Conservation (phyloP, 1,139 yeast species). For the Candida sp. region DNA sequence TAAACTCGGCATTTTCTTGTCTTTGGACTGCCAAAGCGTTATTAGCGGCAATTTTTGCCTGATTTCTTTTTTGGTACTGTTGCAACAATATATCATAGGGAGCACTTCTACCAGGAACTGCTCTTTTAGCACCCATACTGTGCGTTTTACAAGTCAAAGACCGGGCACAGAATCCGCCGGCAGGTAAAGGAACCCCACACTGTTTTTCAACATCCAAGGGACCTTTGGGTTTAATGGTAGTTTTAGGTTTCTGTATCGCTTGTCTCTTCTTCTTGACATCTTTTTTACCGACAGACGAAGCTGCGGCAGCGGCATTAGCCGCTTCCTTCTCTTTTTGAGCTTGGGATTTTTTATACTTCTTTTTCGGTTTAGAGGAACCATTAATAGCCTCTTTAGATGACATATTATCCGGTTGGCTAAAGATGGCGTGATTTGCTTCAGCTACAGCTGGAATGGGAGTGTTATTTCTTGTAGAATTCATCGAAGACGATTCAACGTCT, state of each 20-base stretch:
- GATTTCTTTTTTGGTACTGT: conserved; percentile 89
- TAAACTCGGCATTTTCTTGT: conserved; percentile 42
- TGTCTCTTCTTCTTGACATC: conserved; percentile 31
- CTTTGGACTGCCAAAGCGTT: conserved; percentile 64
- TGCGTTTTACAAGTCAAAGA: conserved; percentile 96
- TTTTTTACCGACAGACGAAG: conserved; percentile 12
- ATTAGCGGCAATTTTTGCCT: conserved; percentile 82
- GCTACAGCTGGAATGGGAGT: conserved; percentile 29
- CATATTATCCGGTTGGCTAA: not conserved
- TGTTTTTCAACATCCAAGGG: conserved; percentile 93
- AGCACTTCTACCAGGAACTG: conserved; percentile 89
- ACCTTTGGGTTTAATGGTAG: conserved; percentile 60
- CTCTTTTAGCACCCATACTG: conserved; percentile 97
- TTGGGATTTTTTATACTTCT: conserved; percentile 44
- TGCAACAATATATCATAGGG: conserved; percentile 87
- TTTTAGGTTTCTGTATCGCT: conserved; percentile 31
- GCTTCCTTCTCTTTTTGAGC: conserved; percentile 46
- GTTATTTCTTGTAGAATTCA: conserved; percentile 38
- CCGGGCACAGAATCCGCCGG: conserved; percentile 92
- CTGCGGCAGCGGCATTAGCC: conserved; percentile 46
- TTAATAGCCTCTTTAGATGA: conserved; percentile 10
- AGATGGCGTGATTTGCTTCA: conserved; percentile 8
- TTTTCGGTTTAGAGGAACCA: conserved; percentile 30
- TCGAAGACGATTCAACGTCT: conserved; percentile 38
- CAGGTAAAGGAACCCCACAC: conserved; percentile 93